Conservation (phyloP, 805 yeast genomes). For the Lipomyces sp. region DNA sequence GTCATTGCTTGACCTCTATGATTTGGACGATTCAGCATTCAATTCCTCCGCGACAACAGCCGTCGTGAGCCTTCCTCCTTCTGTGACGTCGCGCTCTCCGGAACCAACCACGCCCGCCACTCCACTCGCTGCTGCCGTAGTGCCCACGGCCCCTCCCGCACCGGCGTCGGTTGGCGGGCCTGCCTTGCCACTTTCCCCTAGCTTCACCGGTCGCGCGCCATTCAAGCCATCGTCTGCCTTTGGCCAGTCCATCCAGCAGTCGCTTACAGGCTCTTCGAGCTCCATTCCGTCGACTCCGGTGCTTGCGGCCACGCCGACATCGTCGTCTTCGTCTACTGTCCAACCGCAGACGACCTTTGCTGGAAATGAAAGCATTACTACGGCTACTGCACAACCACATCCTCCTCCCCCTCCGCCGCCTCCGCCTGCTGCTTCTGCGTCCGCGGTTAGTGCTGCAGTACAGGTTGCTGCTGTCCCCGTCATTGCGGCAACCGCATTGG, state of each 20-base stretch:
- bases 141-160: slow-evolving; percentile 24
- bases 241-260: slow-evolving; percentile 65
- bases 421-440: not conserved
- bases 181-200: slow-evolving; percentile 23
- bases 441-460: not conserved
- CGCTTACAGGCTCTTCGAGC: slow-evolving; percentile 33
- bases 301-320: too few species aligned
- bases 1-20: slow-evolving; percentile 65
- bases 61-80: slow-evolving; percentile 4
- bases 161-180: too few species aligned
- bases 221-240: slow-evolving; percentile 83
- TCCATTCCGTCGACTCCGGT: slow-evolving; percentile 8
- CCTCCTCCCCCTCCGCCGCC: slow-evolving; percentile 4
- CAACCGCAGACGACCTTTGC: too few species aligned
- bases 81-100: slow-evolving; percentile 8
- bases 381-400: too few species aligned
- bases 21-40: slow-evolving; percentile 47
- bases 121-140: slow-evolving; percentile 36
- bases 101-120: slow-evolving; percentile 31
- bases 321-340: too few species aligned
- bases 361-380: too few species aligned
- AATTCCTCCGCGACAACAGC: slow-evolving; percentile 6
- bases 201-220: slow-evolving; percentile 32
- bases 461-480: not conserved
- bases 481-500: too few species aligned